Evolutionary conservation across 495 filamentous ascomycete species (phyloP).

Genomic region (Hypoxylon fuscum): DNA sequence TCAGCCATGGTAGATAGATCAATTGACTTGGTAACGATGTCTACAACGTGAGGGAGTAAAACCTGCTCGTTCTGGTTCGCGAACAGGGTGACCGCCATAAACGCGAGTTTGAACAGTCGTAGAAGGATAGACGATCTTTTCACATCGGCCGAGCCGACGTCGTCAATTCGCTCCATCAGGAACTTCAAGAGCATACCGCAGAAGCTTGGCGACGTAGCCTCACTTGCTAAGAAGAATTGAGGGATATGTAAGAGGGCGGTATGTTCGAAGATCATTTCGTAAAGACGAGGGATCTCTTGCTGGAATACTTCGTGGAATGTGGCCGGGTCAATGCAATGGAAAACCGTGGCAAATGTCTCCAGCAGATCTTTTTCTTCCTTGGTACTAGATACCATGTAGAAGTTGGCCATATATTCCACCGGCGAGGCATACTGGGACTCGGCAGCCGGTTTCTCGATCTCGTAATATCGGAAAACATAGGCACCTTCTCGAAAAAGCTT

Average conservation of each 20-base stretch:
- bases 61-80: conserved; percentile 94
- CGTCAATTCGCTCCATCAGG: conserved; percentile 93
- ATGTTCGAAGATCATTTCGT: conserved; percentile 98
- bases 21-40: conserved; percentile 95
- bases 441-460: conserved; percentile 78
- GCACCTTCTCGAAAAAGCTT: conserved; percentile 97
- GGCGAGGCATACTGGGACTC: conserved; percentile 80
- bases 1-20: conserved; percentile 94
- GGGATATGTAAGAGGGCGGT: conserved; percentile 92
- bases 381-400: conserved; percentile 88
- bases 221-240: conserved; percentile 97
- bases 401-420: conserved; percentile 89
- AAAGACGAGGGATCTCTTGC: conserved; percentile 93
- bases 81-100: conserved; percentile 99
- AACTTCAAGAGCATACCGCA: conserved; percentile 98
- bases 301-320: conserved; percentile 99
- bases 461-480: conserved; percentile 95
- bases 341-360: conserved; percentile 97
- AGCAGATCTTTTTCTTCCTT: conserved; percentile 98
- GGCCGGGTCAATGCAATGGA: conserved; percentile 97
- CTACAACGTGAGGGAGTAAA: conserved; percentile 91
- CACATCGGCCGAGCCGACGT: conserved; percentile 90
- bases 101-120: conserved; percentile 96
- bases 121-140: conserved; percentile 91
- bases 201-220: conserved; percentile 96